Base-by-base conservation (phyloP, 2,329 filamentous ascomycete species). In the Sporothrix sp. region DNA sequence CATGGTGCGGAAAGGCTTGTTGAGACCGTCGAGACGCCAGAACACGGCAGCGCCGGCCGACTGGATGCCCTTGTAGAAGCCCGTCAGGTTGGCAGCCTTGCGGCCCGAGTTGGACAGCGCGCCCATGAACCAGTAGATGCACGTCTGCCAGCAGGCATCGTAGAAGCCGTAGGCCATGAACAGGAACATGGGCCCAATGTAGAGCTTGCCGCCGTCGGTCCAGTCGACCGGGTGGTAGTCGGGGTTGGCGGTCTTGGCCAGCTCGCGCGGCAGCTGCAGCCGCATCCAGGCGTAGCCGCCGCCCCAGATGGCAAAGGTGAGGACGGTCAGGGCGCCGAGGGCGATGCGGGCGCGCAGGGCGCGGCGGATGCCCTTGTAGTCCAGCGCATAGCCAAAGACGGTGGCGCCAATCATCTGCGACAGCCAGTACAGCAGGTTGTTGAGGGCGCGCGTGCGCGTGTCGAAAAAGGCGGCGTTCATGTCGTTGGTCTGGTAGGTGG, bases 101-200 rank as follows among this genome's bases (percentile, higher is more conserved):
- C 90, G 87, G 54, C 86, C 81, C 56, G 91, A 95, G 78, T 97
- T 97, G 63, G 87, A 90, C 38, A 96, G 75, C 7, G 90, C 80
- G 46, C 91, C 91, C 85, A 97, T 95, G 71, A 85, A 90, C 90
- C 90, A 96, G 74, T 97, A 96, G 45, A 90, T 82, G 61, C 75
- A 82, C 0, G 88, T 91, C 71, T 97, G 91, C 84, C 88, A 96
- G 50, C 82, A 79, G 38, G 90, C 87, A 64, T 96, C 91, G 59
- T 83, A 93, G 66, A 93, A 84, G 36, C 88, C 88, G 64, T 93
- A 94, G 67, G 90, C 90, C 61, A 95, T 87, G 71, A 89, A 94
- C 48, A 95, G 69, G 65, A 95, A 87, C 79, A 95, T 87, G 11
- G 86, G 85, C 0, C 84, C 87, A 52, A 83, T 74, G 63, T 84